phyloP scores from a whole-genome alignment of 148 eudicot species.

The Fallopia convolvulus region DNA sequence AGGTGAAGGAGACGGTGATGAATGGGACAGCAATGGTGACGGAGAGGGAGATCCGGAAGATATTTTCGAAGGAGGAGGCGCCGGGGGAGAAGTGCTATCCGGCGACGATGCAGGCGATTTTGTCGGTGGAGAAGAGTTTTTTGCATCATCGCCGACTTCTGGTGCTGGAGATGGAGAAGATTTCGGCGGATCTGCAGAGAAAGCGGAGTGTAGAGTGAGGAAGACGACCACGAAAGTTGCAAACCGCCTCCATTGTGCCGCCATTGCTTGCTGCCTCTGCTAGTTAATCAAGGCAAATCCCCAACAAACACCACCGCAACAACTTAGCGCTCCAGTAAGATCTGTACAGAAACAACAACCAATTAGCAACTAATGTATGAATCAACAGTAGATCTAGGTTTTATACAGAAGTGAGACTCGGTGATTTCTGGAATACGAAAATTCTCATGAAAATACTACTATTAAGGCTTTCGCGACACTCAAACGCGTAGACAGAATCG shows the following conservation, averaged over 20 bases:
- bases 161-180: constrained; percentile 26
- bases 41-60: constrained; percentile 16
- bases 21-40: constrained; percentile 9
- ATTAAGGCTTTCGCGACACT: not conserved
- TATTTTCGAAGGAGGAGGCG: constrained; percentile 10
- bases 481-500: not conserved
- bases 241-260: not conserved
- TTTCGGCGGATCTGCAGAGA: constrained; percentile 13
- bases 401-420: not conserved
- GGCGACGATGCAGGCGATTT: constrained; percentile 15
- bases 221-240: not conserved
- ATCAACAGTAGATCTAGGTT: not conserved
- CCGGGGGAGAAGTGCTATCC: constrained; percentile 7
- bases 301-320: not conserved
- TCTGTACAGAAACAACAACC: not conserved
- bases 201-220: constrained; percentile 4
- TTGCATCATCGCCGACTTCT: not conserved
- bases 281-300: not conserved
- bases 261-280: constrained; percentile 1
- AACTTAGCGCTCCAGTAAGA: not conserved
- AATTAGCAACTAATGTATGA: not conserved
- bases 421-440: not conserved
- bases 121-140: constrained; percentile 9
- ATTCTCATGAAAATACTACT: too few relatives aligned
- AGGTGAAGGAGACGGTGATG: constrained; percentile 4